Conservation (phyloP, 2,329 filamentous ascomycete species). For the Ceratocystis alfenasii region DNA sequence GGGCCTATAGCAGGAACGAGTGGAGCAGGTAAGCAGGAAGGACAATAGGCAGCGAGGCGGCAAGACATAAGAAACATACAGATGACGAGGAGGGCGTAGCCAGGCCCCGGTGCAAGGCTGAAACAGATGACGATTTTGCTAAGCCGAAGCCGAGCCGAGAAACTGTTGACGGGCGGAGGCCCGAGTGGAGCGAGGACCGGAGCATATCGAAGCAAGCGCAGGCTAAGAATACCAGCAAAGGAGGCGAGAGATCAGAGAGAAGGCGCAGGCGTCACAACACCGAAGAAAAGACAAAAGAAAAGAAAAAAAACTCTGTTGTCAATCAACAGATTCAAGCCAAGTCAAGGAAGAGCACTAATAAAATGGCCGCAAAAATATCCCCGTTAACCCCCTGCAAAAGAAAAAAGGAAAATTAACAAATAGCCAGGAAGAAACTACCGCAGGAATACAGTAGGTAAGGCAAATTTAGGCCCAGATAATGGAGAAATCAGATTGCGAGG, state of each 20-base stretch:
- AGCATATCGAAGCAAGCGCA: background rate
- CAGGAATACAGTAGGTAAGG: background rate
- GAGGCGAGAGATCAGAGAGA: background rate
- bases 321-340: background rate
- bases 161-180: slow-evolving; percentile 19
- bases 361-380: background rate
- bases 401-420: background rate
- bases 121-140: background rate
- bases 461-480: too few species aligned
- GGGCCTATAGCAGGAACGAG: slow-evolving; percentile 37
- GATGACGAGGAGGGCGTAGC: slow-evolving; percentile 10
- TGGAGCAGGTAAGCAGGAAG: background rate
- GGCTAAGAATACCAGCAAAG: background rate
- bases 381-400: background rate
- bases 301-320: background rate
- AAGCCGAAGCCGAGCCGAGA: background rate
- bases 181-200: slow-evolving; percentile 12
- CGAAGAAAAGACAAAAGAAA: background rate
- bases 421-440: background rate
- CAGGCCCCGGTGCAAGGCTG: slow-evolving; percentile 5
- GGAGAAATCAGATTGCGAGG: too few species aligned
- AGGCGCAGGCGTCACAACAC: background rate
- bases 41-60: background rate
- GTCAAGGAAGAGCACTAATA: background rate
- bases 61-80: slow-evolving; percentile 7